Percentiles rank a stretch among this genome's conserved stretches.
Conservation (phyloP, 2,329 filamentous ascomycete species). For the Bipolaris oryzae region DNA sequence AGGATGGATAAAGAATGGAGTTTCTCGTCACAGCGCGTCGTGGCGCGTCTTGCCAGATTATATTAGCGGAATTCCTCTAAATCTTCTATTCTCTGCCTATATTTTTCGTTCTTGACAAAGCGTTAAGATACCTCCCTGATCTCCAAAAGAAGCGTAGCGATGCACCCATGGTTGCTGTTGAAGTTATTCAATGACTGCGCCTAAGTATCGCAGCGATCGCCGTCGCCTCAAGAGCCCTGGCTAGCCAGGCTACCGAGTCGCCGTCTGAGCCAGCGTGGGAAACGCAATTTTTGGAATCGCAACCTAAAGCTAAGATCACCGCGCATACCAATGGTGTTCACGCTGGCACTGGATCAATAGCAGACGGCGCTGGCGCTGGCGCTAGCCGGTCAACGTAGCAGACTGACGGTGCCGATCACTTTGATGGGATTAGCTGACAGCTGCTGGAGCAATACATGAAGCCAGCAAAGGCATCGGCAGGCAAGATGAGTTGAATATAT, state of each 20-base stretch:
- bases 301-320: neutral
- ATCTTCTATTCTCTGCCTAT: neutral
- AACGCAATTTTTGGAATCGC: conserved; percentile 2
- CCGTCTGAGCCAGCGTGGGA: conserved; percentile 1
- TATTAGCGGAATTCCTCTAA: conserved; percentile 1
- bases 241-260: conserved; percentile 2
- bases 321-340: neutral
- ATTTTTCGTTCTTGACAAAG: neutral
- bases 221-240: conserved; percentile 1
- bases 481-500: neutral
- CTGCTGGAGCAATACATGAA: neutral
- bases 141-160: conserved; percentile 2
- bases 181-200: neutral
- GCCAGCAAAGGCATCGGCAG: neutral
- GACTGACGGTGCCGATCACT: neutral
- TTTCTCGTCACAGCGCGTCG: conserved; percentile 2
- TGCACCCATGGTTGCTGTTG: neutral
- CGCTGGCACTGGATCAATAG: no score
- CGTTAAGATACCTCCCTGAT: neutral
- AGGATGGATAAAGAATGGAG: conserved; percentile 4
- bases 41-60: neutral
- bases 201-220: conserved; percentile 3
- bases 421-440: neutral
- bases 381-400: neutral
- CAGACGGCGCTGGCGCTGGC: neutral